Evolutionary conservation across 2,329 filamentous ascomycete genomes (phyloP), one percentile per base, ranked within the genome.

Genomic region (Pestalotiopsis sp.): DNA sequence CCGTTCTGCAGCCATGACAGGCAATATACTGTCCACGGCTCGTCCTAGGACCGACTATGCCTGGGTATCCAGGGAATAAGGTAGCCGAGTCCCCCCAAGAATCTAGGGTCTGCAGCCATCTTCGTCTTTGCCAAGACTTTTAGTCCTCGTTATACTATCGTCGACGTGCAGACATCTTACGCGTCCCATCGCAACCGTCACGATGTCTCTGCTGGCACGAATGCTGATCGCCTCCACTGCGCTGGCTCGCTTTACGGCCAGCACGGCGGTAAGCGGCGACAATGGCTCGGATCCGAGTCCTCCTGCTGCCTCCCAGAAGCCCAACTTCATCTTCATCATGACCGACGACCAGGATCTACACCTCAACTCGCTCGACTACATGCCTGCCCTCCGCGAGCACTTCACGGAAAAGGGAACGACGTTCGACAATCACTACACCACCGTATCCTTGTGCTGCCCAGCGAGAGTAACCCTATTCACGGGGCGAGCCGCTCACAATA

Each of bases 341-440:
- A 89, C 88, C 0, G 88, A 91, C 71, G 88, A 91, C 67, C 88
- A 91, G 73, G 88, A 91, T 71, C 75, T 86, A 1, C 84, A 86
- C 68, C 79, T 91, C 69, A 78, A 85, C 63, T 90, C 87, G 0
- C 69, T 90, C 7, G 79, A 84, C 1, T 88, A 89, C 72, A 87
- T 86, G 79, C 86, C 86, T 0, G 73, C 80, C 2, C 79, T 88
- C 1, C 76, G 83, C 65, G 84, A 86, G 69, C 83, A 88, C 66
- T 75, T 91, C 9, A 76, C 81, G 12, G 80, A 86, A 3, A 75
- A 87, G 68, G 88, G 88, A 0, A 88, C 86, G 0, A 82, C 81
- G 2, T 91, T 86, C 70, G 77, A 78, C 23, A 84, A 82, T 38
- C 88, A 90, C 72, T 90, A 85, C 67, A 88, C 87, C 68, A 90